A percentile compares a stretch with the other conserved stretches of the same genome.
Evolutionary conservation across 1,139 yeast species (phyloP).

Genomic region (Blastobotrys ciferrii): DNA sequence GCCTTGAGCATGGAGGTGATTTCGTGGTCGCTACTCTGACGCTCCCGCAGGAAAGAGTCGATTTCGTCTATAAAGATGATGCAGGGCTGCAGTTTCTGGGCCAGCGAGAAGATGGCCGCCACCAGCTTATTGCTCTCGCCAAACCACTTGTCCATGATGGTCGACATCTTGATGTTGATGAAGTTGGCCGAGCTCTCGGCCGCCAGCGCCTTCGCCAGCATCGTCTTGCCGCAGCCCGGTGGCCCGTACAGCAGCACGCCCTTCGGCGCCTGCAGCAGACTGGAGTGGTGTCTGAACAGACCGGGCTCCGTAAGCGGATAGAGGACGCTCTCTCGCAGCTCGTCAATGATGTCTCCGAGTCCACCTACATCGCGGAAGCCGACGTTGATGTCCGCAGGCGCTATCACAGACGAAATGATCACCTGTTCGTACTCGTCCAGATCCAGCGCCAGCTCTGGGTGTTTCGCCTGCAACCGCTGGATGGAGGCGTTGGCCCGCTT

Average conservation of each 20-base stretch:
- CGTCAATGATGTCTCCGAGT: constrained; percentile 74
- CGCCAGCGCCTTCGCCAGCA: constrained; percentile 95
- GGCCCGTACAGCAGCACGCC: constrained; percentile 95
- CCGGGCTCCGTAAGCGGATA: constrained; percentile 70
- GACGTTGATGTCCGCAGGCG: constrained; percentile 78
- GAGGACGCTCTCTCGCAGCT: constrained; percentile 80
- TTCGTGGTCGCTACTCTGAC: constrained; percentile 86
- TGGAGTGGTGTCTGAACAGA: constrained; percentile 27
- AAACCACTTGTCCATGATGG: constrained; percentile 97
- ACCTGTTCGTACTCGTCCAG: constrained; percentile 76
- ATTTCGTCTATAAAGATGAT: constrained; percentile 95
- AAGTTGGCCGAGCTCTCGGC: constrained; percentile 90
- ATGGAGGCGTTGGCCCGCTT: constrained; percentile 65
- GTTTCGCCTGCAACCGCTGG: constrained; percentile 53
- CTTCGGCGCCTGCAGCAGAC: constrained; percentile 81
- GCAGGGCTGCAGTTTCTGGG: constrained; percentile 88
- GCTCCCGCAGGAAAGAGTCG: constrained; percentile 87
- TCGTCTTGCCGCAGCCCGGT: constrained; percentile 97
- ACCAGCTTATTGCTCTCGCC: constrained; percentile 95
- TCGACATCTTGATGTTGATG: constrained; percentile 87
- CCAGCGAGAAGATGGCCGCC: constrained; percentile 89
- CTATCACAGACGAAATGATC: constrained; percentile 71
- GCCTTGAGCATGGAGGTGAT: constrained; percentile 95
- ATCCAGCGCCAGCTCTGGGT: constrained; percentile 60
- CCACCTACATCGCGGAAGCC: constrained; percentile 88